Evolutionary conservation across 2,329 filamentous ascomycete genomes (phyloP).

Genomic region (Hypoxylon sp.): DNA sequence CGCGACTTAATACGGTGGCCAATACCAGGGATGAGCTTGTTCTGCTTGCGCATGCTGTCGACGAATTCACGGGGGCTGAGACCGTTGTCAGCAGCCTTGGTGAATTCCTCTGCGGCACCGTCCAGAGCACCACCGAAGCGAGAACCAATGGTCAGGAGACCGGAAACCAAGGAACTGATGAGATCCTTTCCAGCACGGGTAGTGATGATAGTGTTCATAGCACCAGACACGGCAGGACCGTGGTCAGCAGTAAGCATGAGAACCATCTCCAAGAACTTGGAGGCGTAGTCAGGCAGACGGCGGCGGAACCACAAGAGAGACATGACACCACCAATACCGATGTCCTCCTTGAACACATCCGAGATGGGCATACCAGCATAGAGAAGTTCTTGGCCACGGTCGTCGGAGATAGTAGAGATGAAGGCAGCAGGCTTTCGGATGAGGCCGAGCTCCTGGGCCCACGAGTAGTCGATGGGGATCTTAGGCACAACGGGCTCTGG

Average conservation of each 20-base stretch:
- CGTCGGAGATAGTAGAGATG: slow-evolving; percentile 99
- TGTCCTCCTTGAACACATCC: slow-evolving; percentile 99
- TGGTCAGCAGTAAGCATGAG: slow-evolving; percentile 99
- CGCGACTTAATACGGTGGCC: slow-evolving; percentile 99
- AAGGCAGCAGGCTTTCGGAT: slow-evolving; percentile 99
- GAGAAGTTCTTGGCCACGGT: slow-evolving; percentile 98
- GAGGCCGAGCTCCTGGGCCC: slow-evolving; percentile 98
- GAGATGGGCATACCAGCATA: slow-evolving; percentile 99
- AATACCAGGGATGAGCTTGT: slow-evolving; percentile 99
- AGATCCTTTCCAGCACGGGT: slow-evolving; percentile 99
- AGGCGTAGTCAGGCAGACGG: slow-evolving; percentile 93
- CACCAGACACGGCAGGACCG: slow-evolving; percentile 98
- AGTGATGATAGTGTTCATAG: slow-evolving; percentile 99
- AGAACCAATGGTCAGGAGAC: slow-evolving; percentile 97
- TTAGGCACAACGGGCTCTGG: slow-evolving; percentile 94
- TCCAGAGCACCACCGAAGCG: slow-evolving; percentile 99
- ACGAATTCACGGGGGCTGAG: slow-evolving; percentile 99
- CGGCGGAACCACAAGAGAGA: slow-evolving; percentile 99
- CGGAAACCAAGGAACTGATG: slow-evolving; percentile 93
- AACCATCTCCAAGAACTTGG: slow-evolving; percentile 99
- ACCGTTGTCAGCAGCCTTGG: slow-evolving; percentile 97
- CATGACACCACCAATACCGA: slow-evolving; percentile 99
- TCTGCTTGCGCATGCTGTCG: slow-evolving; percentile 98
- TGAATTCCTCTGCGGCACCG: slow-evolving; percentile 98
- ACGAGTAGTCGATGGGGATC: slow-evolving; percentile 99